Conservation (phyloP, 1,284 basidiomycete genomes). For the Leccinum subrobustum region DNA sequence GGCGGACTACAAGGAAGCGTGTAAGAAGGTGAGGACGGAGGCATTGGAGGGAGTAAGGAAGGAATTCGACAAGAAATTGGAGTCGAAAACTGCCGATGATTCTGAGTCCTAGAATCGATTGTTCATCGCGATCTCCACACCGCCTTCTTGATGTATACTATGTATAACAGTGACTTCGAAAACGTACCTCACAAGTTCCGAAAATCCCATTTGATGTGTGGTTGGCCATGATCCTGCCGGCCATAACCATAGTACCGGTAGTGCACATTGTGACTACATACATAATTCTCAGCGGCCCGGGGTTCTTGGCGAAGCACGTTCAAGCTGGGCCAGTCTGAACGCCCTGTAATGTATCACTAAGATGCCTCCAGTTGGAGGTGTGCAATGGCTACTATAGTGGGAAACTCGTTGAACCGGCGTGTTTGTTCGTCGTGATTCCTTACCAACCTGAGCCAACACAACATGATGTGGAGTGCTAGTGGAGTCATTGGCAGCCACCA, state of each 20-base stretch:
- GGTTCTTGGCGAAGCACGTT: background rate
- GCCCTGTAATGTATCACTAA: background rate
- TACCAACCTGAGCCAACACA: background rate
- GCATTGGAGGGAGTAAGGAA: conserved; percentile 7
- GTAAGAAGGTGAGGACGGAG: conserved; percentile 13
- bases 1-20: conserved; percentile 22
- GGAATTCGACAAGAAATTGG: conserved; percentile 11
- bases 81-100: background rate
- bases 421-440: conserved; percentile 1
- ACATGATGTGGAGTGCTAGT: background rate
- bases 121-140: background rate
- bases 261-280: background rate
- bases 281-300: background rate
- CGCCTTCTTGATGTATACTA: background rate
- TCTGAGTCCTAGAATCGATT: background rate
- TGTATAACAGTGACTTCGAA: background rate
- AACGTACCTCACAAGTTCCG: background rate
- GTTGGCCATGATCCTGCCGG: background rate
- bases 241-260: background rate
- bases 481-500: conserved; percentile 3
- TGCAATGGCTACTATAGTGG: background rate
- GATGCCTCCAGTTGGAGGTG: background rate
- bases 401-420: conserved; percentile 1
- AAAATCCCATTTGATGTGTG: background rate
- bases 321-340: background rate